Conservation (phyloP, 73 alveolate species). For the Paramecium caudatum region DNA sequence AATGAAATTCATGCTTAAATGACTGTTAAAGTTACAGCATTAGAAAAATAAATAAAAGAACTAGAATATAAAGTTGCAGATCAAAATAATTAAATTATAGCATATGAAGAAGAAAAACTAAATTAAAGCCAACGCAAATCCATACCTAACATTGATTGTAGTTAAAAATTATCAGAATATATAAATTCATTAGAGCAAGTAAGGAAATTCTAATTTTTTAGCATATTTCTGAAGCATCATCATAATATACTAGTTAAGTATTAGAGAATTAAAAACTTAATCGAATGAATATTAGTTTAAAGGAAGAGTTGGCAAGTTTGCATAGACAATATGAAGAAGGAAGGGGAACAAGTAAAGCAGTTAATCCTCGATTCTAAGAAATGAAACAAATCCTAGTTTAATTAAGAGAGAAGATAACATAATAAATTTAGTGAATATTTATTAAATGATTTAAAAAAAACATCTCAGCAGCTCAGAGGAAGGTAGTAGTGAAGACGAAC, state of each 20-base stretch:
- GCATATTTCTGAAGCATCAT: neutral
- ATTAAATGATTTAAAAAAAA: constrained; percentile 69
- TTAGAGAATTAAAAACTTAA: constrained; percentile 9
- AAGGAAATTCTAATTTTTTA: constrained; percentile 1
- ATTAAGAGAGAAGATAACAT: neutral
- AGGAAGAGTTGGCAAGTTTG: constrained; percentile 27
- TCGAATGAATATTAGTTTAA: neutral
- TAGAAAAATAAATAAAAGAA: neutral
- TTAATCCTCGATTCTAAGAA: constrained; percentile 43
- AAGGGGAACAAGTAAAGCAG: neutral
- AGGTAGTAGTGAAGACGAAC: constrained; percentile 69
- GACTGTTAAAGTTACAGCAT: neutral
- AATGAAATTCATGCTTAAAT: neutral
- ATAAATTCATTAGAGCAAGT: constrained; percentile 15
- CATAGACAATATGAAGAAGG: too few species aligned
- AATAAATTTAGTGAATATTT: constrained; percentile 33
- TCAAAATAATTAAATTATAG: neutral
- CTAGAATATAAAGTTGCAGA: neutral
- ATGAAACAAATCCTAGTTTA: neutral
- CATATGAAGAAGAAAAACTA: constrained; percentile 23
- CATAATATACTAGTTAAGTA: neutral
- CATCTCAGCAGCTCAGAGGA: constrained; percentile 70
- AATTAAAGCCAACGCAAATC: neutral
- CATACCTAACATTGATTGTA: neutral
- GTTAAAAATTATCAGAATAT: constrained; percentile 4